Evolutionary conservation across 2,329 filamentous ascomycete species (phyloP).

Genomic region (Orbilia oligospora): DNA sequence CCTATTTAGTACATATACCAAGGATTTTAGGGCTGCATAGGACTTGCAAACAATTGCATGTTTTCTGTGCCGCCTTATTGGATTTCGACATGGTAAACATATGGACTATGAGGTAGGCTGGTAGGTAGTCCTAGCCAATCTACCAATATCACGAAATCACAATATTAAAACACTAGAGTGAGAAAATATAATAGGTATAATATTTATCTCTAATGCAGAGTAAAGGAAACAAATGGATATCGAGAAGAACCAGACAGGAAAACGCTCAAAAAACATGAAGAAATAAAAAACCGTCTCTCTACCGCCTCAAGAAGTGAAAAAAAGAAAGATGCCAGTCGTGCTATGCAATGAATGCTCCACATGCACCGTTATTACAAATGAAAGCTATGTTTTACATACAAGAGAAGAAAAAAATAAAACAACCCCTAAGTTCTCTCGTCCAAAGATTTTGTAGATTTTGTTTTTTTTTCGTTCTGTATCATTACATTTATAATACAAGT

Average conservation of each 20-base stretch:
- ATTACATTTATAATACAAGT: slow-evolving; percentile 54
- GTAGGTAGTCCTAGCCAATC: too few relatives aligned
- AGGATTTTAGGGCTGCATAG: not conserved
- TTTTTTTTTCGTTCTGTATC: slow-evolving; percentile 30
- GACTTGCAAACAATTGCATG: not conserved
- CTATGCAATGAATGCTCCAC: slow-evolving; percentile 62
- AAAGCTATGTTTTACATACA: slow-evolving; percentile 36
- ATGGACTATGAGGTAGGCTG: too few relatives aligned
- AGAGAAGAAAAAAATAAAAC: slow-evolving; percentile 4
- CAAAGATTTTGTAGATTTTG: not conserved
- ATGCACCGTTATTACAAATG: slow-evolving; percentile 62
- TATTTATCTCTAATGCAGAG: slow-evolving; percentile 41
- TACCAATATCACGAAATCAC: not conserved
- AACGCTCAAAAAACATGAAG: slow-evolving; percentile 51
- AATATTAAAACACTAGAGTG: not conserved
- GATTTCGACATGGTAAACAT: too few relatives aligned
- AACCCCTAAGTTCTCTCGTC: slow-evolving; percentile 7
- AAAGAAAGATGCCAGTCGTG: slow-evolving; percentile 47
- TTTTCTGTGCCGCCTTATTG: not conserved
- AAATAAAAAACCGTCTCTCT: slow-evolving; percentile 10
- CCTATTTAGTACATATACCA: not conserved
- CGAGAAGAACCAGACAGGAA: slow-evolving; percentile 24
- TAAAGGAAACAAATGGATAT: slow-evolving; percentile 46
- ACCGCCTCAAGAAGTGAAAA: slow-evolving; percentile 25
- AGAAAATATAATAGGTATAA: slow-evolving; percentile 32